Base-by-base conservation (phyloP, 2,329 filamentous ascomycete genomes). In the Triangularia verruculosa region DNA sequence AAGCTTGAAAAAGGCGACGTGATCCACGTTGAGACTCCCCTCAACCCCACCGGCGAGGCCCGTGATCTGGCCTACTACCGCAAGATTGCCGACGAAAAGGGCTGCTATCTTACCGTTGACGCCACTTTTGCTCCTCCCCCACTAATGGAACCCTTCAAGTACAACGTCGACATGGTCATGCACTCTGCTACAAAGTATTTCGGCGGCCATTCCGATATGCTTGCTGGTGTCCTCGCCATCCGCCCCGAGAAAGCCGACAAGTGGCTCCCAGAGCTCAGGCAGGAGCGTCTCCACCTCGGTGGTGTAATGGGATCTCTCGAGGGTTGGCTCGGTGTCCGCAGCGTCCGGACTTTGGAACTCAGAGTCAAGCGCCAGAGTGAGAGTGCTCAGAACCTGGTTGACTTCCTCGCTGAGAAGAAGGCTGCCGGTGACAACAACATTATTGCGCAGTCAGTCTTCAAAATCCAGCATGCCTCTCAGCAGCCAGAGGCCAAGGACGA, bases 141-240 rank as follows among this genome's bases (percentile, higher is more conserved):
- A 27, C 80, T 99, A 64, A 89, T 92, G 74, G 91, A 97, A 71
- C 93, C 95, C 0, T 95, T 98, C 71, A 73, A 76, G 27, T 89
- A 85, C 74, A 94, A 92, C 55, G 92, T 90, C 27, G 94, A 98
- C 76, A 77, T 93, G 0, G 86, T 97, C 32, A 90, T 98, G 91
- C 95, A 99, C 78, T 90, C 86, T 59, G 95, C 93, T 3, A 97
- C 93, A 17, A 99, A 98, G 82, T 99, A 98, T 77, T 86, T 99
- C 69, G 95, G 95, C 20, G 95, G 95, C 0, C 95, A 99, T 78
- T 94, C 89, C 68, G 95, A 99, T 77, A 83, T 98, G 83, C 85
- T 98, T 5, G 96, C 91, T 73, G 95, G 95, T 22, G 89, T 96
- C 17, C 78, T 99, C 27, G 86, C 87, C 0, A 84, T 93, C 5